Conservation (phyloP, 768 basidiomycete genomes). For the Aureoboletus auriporus region DNA sequence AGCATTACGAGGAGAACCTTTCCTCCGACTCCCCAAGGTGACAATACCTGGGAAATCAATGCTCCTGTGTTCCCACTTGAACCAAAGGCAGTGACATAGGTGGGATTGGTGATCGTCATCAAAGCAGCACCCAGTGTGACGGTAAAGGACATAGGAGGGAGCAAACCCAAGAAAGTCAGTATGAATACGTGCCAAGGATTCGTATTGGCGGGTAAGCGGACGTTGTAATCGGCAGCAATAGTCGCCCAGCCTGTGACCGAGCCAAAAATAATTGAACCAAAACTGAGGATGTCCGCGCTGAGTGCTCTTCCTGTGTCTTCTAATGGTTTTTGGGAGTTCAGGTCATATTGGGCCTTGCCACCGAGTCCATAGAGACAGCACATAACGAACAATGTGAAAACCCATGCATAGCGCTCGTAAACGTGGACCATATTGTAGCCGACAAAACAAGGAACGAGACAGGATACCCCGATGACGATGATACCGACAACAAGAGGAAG, state of each 20-base stretch:
- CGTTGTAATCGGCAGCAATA: slow-evolving; percentile 54
- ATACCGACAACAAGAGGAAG: slow-evolving; percentile 47
- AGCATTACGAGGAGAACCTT: slow-evolving; percentile 41
- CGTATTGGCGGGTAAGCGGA: slow-evolving; percentile 42
- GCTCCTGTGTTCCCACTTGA: slow-evolving; percentile 39
- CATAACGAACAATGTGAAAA: slow-evolving; percentile 42
- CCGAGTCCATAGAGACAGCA: slow-evolving; percentile 51
- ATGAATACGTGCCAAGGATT: slow-evolving; percentile 41
- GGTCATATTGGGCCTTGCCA: slow-evolving; percentile 42
- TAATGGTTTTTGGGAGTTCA: slow-evolving; percentile 36
- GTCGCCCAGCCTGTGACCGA: slow-evolving; percentile 47
- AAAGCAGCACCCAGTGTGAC: slow-evolving; percentile 34
- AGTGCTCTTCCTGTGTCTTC: slow-evolving; percentile 44
- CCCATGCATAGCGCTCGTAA: slow-evolving; percentile 58
- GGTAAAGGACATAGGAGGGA: slow-evolving; percentile 43
- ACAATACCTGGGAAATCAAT: slow-evolving; percentile 40
- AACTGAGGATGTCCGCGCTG: slow-evolving; percentile 46
- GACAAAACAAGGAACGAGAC: slow-evolving; percentile 43
- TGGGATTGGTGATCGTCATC: slow-evolving; percentile 38
- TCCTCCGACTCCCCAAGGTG: slow-evolving; percentile 41
- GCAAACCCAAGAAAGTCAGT: slow-evolving; percentile 48
- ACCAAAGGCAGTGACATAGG: slow-evolving; percentile 38
- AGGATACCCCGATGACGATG: slow-evolving; percentile 41
- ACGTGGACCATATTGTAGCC: slow-evolving; percentile 44
- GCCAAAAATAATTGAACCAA: slow-evolving; percentile 50